A percentile compares a stretch with the other conserved stretches of the same genome.
phyloP scores from a whole-genome alignment of 495 filamentous ascomycete species.

The Podospora fimiseda region DNA sequence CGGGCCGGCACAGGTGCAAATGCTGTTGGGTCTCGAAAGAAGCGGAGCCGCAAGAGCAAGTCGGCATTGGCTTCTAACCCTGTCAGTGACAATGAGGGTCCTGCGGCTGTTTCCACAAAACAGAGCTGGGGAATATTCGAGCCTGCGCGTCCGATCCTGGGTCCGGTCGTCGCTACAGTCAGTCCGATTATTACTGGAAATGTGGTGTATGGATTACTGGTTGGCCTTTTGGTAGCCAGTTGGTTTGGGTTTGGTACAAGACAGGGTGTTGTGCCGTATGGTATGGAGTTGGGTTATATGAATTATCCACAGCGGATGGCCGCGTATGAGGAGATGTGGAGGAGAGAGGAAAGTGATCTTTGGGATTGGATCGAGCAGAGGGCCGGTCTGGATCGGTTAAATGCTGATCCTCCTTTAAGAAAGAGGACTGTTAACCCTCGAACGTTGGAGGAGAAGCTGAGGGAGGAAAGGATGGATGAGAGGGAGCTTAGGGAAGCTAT shows the following conservation, averaged over 20 bases:
- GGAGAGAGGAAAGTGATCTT: slow-evolving; percentile 77
- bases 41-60: slow-evolving; percentile 55
- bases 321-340: slow-evolving; percentile 94
- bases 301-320: slow-evolving; percentile 60
- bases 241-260: slow-evolving; percentile 47
- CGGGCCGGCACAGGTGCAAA: slow-evolving; percentile 37
- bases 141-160: slow-evolving; percentile 61
- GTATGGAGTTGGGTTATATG: slow-evolving; percentile 29
- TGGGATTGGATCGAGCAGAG: slow-evolving; percentile 97
- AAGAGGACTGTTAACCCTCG: slow-evolving; percentile 39
- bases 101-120: slow-evolving; percentile 36
- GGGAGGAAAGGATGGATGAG: slow-evolving; percentile 68
- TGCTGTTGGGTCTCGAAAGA: slow-evolving; percentile 35
- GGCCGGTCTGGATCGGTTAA: slow-evolving; percentile 65
- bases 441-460: slow-evolving; percentile 48
- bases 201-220: slow-evolving; percentile 53
- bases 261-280: slow-evolving; percentile 28
- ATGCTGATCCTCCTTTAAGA: slow-evolving; percentile 29
- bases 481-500: slow-evolving; percentile 81
- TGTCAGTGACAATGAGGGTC: slow-evolving; percentile 40
- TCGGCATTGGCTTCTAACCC: slow-evolving; percentile 32
- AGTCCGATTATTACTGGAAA: slow-evolving; percentile 65
- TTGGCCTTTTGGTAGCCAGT: slow-evolving; percentile 52
- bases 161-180: slow-evolving; percentile 64
- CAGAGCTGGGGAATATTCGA: slow-evolving; percentile 76